A percentile compares a stretch with the other conserved stretches of the same genome.
These are phyloP conservation scores for Fraxinus xanthoxyloides DNA, from an alignment of 305 asterid species.

Conservation along the genomic window DNA sequence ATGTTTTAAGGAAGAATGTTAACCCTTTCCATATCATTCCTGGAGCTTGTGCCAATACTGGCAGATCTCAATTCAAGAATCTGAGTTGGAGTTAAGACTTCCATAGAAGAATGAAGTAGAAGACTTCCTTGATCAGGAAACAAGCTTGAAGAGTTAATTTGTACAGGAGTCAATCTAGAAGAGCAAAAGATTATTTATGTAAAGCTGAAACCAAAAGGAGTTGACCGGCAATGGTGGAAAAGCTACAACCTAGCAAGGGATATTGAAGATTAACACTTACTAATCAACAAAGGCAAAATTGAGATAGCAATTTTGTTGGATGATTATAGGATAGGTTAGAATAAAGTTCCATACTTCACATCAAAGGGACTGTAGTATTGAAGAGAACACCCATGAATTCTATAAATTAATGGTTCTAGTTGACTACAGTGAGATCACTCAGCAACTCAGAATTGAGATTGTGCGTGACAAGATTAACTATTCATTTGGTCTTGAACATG, in stretches of 20 bases:
- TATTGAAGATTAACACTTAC: neutral
- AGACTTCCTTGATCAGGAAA: neutral
- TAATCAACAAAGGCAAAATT: neutral
- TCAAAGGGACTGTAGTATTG: neutral
- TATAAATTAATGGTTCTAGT: neutral
- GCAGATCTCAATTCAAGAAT: neutral
- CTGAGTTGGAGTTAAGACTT: neutral
- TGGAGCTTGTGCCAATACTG: neutral
- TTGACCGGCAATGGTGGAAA: neutral
- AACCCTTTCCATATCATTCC: neutral
- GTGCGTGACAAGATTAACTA: neutral
- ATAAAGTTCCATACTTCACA: neutral
- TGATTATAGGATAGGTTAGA: neutral
- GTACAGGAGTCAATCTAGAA: neutral
- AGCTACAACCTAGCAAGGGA: neutral
- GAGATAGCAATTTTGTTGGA: neutral
- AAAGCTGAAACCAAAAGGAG: neutral
- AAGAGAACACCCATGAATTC: neutral
- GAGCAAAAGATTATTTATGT: neutral
- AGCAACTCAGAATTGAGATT: neutral
- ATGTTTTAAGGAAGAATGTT: neutral
- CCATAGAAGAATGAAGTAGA: neutral
- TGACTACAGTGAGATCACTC: neutral
- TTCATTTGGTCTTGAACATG: neutral
- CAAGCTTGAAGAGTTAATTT: neutral